Conservation (phyloP, 495 filamentous ascomycete genomes). For the Annulohypoxylon nitens region DNA sequence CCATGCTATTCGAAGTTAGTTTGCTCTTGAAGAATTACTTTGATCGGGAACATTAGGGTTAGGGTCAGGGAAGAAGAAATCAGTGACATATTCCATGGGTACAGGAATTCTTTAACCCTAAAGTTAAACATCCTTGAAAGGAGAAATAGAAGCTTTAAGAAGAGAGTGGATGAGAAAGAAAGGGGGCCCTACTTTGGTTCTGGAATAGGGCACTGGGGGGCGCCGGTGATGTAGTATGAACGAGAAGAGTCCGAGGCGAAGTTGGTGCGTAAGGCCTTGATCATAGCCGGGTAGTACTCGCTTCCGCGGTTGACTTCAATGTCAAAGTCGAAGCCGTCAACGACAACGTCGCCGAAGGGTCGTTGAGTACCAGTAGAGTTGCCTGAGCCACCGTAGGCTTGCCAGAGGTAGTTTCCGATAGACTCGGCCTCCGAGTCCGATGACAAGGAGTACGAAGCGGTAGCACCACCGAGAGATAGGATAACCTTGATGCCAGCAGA, state of each 20-base stretch:
- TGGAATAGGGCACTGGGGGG: constrained; percentile 69
- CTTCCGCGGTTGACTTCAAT: constrained; percentile 59
- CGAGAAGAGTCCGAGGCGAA: constrained; percentile 60
- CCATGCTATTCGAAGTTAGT: constrained; percentile 55
- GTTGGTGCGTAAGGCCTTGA: constrained; percentile 60
- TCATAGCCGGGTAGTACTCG: constrained; percentile 61
- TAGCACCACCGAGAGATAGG: constrained; percentile 63
- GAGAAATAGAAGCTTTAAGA: no score
- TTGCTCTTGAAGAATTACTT: not conserved
- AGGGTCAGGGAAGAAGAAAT: no score
- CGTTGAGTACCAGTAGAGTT: constrained; percentile 49
- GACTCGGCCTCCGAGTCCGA: constrained; percentile 58
- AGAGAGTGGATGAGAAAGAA: no score
- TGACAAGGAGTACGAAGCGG: constrained; percentile 56
- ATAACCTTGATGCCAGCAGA: constrained; percentile 63
- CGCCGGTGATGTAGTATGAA: constrained; percentile 68
- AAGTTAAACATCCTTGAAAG: no score
- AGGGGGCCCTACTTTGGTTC: constrained; percentile 51
- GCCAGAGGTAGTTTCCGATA: constrained; percentile 66
- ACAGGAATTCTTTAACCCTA: no score
- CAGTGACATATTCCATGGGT: no score
- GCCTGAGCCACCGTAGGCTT: constrained; percentile 63
- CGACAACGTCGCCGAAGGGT: constrained; percentile 63
- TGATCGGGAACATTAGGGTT: no score
- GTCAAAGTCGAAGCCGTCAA: constrained; percentile 74